Evolutionary conservation across 139 green algal species (phyloP).

Genomic region (Coelastrella sp.): DNA sequence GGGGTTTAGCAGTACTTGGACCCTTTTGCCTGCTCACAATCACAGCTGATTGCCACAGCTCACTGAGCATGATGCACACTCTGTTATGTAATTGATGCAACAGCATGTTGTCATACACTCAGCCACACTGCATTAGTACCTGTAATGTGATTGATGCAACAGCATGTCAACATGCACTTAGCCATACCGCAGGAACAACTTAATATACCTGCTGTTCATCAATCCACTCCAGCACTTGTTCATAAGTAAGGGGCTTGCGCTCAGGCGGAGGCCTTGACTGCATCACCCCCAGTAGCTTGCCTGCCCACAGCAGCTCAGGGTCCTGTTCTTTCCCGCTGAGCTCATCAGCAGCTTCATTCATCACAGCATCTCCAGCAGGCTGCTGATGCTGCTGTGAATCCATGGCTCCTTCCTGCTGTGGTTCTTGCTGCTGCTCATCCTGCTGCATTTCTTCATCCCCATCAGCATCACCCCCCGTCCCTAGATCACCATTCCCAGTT

Average conservation of each 20-base stretch:
- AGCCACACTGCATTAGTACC: no score
- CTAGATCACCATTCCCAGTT: no score
- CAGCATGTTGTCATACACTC: no score
- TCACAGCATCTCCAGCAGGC: neutral
- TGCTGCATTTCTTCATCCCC: slow-evolving; percentile 14
- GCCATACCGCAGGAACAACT: no score
- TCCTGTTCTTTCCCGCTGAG: neutral
- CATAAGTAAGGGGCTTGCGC: slow-evolving; percentile 27
- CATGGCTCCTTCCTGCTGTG: neutral
- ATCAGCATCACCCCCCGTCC: no score
- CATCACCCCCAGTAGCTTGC: slow-evolving; percentile 58
- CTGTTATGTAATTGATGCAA: no score
- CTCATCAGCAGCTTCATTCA: slow-evolving; percentile 38
- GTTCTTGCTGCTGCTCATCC: slow-evolving; percentile 10
- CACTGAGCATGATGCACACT: no score
- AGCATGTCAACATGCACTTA: no score
- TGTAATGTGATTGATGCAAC: no score
- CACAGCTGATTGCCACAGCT: no score
- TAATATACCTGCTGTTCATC: slow-evolving; percentile 44
- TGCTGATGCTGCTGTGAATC: neutral
- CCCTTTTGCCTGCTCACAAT: no score
- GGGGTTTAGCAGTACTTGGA: no score
- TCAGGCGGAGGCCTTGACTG: neutral
- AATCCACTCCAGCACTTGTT: slow-evolving; percentile 64
- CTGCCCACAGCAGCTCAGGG: slow-evolving; percentile 47